Evolutionary conservation across 2,329 filamentous ascomycete genomes (phyloP), one percentile per base, ranked within the genome.

Genomic region (Lachnellula subtilissima): DNA sequence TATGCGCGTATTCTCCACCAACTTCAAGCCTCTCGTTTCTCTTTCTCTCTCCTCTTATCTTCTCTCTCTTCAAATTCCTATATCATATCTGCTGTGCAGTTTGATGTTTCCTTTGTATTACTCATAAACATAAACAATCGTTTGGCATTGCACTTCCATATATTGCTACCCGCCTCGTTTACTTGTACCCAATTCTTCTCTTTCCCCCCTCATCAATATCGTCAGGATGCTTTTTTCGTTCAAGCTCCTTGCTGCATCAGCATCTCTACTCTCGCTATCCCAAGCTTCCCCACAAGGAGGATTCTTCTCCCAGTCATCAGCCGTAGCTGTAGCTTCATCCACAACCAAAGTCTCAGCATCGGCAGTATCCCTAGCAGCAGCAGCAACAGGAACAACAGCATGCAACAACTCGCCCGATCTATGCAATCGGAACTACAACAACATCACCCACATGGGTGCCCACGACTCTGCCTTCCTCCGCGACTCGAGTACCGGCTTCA

Each of bases 351-450:
- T 61, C 5, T 45, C 40, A 42, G 48, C 57, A 23, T 23, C 58
- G 8, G 36, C 59, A 7, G 51, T 57, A 8, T 58, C 60, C 17
- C 35, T 59, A 52, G 61, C 65, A 39, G 61, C 60, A 23, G 54
- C 47, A n/a, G 57, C 64, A 50, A 64, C 67, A 19, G 56, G 58
- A 32, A 64, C 64, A 45, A 58, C 59, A 40, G 65, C 65, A 25
- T 94, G 90, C 80, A 94, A 94, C 75, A 93, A 93, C 76, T 91
- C 87, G 0, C 87, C 88, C 0, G 74, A 78, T 45, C 80, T 94
- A 42, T 94, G 90, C 76, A 76, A 74, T 59, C 83, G 82, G 61
- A 74, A 81, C 17, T 94, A 94, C 75, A 85, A 84, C 73, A 83
- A 87, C 63, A 81, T 94, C 64, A 92, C 89, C 3, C 81, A 92